These are phyloP conservation scores for Syzygium aqueum DNA, from an alignment of 345 rosid species.

Conservation along the genomic window DNA sequence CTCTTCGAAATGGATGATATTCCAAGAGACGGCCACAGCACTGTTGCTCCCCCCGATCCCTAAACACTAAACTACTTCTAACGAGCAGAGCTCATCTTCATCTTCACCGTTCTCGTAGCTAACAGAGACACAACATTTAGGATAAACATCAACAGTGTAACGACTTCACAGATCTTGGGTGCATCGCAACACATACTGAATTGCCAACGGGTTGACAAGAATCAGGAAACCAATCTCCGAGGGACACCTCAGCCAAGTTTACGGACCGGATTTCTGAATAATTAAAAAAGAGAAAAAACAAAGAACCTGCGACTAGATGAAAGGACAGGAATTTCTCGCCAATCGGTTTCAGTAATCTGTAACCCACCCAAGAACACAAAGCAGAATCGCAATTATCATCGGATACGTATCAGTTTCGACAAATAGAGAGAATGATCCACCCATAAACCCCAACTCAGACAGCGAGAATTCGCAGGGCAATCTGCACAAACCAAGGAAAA, in stretches of 20 bases:
- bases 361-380: not conserved
- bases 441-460: not conserved
- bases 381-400: not conserved
- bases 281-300: not conserved
- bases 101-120: not conserved
- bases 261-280: not conserved
- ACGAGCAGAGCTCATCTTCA: not conserved
- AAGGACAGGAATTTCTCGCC: not conserved
- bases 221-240: not conserved
- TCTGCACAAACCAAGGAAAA: not conserved
- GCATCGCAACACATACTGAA: not conserved
- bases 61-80: not conserved
- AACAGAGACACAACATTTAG: not conserved
- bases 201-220: not conserved
- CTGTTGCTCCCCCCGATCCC: not conserved
- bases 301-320: not conserved
- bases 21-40: not conserved
- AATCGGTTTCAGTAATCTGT: not conserved
- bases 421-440: not conserved
- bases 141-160: not conserved
- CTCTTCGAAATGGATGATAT: not conserved
- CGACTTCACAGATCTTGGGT: not conserved
- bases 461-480: not conserved
- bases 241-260: not conserved
- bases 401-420: not conserved